Base-by-base conservation (phyloP, 306 rosid genomes). In the Cucumis cinereus region DNA sequence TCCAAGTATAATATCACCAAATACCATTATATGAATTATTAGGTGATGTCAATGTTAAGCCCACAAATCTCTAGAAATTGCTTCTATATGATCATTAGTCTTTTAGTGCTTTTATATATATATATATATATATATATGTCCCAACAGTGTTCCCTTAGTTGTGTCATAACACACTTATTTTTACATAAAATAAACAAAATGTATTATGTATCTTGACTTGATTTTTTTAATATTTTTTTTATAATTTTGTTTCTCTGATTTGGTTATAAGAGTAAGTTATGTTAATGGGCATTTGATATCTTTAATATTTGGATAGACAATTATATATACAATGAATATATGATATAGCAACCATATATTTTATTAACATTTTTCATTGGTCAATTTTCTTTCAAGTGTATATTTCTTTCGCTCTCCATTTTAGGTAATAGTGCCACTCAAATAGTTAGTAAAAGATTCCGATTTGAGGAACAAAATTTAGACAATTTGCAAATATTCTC, bases 1-100 rank as follows among this genome's bases (percentile, higher is more conserved):
- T 71, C 75, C 75, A 71, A 15, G 75, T 71, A 71, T 71, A 41
- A 71, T 49, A 49, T 71, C 75, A 71, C 75, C 75, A 71, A 71
- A 71, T 24, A 71, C 75, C 75, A 70, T 70, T 47, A 47, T 45
- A 26, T 45, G 57, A 70, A 68, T 68, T 11, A 41, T 68, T 40
- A 23, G 74, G 53, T 68, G 35, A 69, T 45, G 74, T 14, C 56
- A 69, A 69, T 69, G 56, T 69, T 69, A 43, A 68, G 56, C 56
- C 56, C 74, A 69, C 38, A 67, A 40, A 69, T 69, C 36, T 69
- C 36, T 69, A 69, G 56, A 69, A 69, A 38, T 69, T 69, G 55
- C 8, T 45, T 69, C 56, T 69, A 45, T 4, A 45, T 45, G 52
- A 45, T 69, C 56, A 69, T 69, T 69, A 26, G 58, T 24, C 12